These are phyloP conservation scores for Papiliotrema terrestris DNA, from an alignment of 1,284 basidiomycete species.

Conservation along the genomic window DNA sequence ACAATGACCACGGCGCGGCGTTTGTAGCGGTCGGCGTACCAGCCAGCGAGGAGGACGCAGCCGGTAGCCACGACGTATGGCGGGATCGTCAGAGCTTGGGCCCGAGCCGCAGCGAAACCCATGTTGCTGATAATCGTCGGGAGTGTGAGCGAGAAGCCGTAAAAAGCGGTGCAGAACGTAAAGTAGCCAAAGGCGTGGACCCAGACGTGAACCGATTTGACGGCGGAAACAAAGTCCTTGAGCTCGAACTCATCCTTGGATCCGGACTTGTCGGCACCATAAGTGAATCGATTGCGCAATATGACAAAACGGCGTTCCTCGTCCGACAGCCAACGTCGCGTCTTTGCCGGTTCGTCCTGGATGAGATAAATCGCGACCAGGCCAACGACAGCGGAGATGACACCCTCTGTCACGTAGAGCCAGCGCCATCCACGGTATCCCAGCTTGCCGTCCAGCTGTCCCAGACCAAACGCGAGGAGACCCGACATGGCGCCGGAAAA, in stretches of 20 bases:
- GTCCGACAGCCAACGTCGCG: conserved; percentile 4
- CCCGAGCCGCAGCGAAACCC: conserved; percentile 14
- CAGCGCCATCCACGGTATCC: conserved; percentile 28
- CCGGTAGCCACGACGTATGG: conserved; percentile 20
- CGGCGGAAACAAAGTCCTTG: not conserved
- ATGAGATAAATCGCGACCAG: conserved; percentile 3
- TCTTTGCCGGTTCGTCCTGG: conserved; percentile 1
- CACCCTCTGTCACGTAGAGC: conserved; percentile 16
- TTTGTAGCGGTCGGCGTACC: conserved; percentile 14
- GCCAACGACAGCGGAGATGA: conserved; percentile 3
- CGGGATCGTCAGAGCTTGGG: conserved; percentile 11
- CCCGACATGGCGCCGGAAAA: conserved; percentile 30
- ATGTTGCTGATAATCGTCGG: conserved; percentile 19
- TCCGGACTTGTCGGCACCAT: conserved; percentile 4
- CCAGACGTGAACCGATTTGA: conserved; percentile 19
- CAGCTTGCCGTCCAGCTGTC: conserved; percentile 22
- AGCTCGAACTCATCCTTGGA: not conserved
- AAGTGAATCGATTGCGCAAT: conserved; percentile 9
- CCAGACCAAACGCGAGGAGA: conserved; percentile 33
- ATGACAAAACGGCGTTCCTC: conserved; percentile 10
- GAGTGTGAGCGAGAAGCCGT: conserved; percentile 12
- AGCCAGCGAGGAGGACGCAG: conserved; percentile 17
- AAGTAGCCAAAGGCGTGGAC: conserved; percentile 12
- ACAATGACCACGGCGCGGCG: conserved; percentile 14
- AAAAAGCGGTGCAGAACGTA: conserved; percentile 14